These are phyloP conservation scores for Arthrobotrys musiformis DNA, from an alignment of 2,329 filamentous ascomycete genomes.

Conservation along the genomic window DNA sequence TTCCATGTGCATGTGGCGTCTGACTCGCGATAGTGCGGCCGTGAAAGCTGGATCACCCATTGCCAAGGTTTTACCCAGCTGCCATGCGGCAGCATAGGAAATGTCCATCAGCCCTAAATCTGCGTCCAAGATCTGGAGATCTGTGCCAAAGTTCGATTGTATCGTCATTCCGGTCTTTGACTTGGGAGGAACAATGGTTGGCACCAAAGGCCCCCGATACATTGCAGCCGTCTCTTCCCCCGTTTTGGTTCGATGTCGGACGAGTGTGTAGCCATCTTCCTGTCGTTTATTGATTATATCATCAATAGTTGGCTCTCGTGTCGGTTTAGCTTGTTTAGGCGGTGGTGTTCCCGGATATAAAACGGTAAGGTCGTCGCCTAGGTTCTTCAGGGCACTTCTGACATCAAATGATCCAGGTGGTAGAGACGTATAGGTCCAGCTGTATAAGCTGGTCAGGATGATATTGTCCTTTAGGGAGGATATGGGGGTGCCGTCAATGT, in stretches of 20 bases:
- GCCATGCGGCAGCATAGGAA: slow-evolving; percentile 64
- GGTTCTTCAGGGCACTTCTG: slow-evolving; percentile 59
- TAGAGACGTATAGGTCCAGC: slow-evolving; percentile 63
- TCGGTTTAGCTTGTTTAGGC: background rate
- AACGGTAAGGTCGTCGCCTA: slow-evolving; percentile 56
- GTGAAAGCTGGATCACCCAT: slow-evolving; percentile 61
- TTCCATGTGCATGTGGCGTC: background rate
- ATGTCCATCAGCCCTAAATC: slow-evolving; percentile 64
- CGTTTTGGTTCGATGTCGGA: slow-evolving; percentile 61
- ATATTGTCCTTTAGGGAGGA: slow-evolving; percentile 57
- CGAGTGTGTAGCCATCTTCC: slow-evolving; percentile 63
- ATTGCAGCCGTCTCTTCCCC: slow-evolving; percentile 64
- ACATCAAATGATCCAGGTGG: slow-evolving; percentile 62
- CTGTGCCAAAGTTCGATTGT: slow-evolving; percentile 60
- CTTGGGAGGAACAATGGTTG: slow-evolving; percentile 45
- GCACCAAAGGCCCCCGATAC: slow-evolving; percentile 62
- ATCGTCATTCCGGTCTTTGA: slow-evolving; percentile 13
- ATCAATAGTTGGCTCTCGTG: background rate
- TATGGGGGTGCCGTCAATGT: slow-evolving; percentile 60
- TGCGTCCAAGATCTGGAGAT: slow-evolving; percentile 63
- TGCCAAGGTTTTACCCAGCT: slow-evolving; percentile 63
- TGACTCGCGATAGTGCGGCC: slow-evolving; percentile 57
- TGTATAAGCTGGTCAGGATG: slow-evolving; percentile 62
- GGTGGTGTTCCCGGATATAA: background rate
- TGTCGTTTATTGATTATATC: slow-evolving; percentile 56